Base-by-base conservation (phyloP, 495 filamentous ascomycete genomes). In the Talaromyces wortmannii region DNA sequence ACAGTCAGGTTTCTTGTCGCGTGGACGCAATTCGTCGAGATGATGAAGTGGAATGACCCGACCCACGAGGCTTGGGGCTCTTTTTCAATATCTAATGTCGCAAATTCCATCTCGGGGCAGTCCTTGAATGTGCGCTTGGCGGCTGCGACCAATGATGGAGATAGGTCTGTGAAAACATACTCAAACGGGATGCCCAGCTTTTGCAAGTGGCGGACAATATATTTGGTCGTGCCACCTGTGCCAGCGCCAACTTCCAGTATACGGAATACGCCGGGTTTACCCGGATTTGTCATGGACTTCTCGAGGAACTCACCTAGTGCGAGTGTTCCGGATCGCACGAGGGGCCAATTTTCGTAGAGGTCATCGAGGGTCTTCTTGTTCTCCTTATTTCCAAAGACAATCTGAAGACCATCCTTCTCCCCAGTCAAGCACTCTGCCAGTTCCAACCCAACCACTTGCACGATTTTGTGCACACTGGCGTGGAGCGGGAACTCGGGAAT, bases 131-230 rank as follows among this genome's bases (percentile, higher is more conserved):
- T 67, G 0, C 59, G 60, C 16, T 56, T 57, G 0, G 67, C 73
- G 0, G 60, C 59, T 1, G 66, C 59, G 0, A 77, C 67, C 7
- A 77, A 54, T 0, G 70, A 65, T 1, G 58, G 29, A 10, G 74
- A 74, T 11, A 76, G 44, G 23, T 78, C 75, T 0, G 67, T 74
- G 52, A 78, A 74, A 2, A 66, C 69, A 61, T 78, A 78, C 17
- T 56, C 36, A 36, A 78, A 61, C 0, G 53, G 56, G 5, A 67
- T 58, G 11, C 45, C 55, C 7, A 61, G 55, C 15, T 45, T 45
- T 12, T 53, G 32, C 2, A 67, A 58, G 18, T 62, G 55, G 45
- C 31, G 49, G 40, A 69, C 48, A 5, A 74, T 61, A 47, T 60
- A 56, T 44, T 61, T 61, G 16, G 73, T 74, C 7, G 73, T 76